Percentiles rank a stretch among this genome's conserved stretches.
Evolutionary conservation across 345 rosid genomes (phyloP).

Genomic region (Litchi chinensis): DNA sequence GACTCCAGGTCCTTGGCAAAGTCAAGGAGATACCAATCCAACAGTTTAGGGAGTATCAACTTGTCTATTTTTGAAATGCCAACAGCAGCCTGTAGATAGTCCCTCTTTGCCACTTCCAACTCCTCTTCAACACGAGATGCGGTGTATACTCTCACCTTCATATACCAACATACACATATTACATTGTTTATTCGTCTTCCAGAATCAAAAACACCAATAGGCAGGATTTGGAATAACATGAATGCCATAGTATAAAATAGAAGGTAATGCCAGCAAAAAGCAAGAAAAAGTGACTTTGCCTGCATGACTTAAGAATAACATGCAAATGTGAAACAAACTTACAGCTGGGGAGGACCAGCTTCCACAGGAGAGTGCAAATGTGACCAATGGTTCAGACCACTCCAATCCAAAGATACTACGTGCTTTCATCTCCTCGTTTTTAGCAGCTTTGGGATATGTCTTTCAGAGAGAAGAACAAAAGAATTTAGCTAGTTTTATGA

Average conservation of each 20-base stretch:
- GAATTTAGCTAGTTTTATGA: slow-evolving; percentile 2
- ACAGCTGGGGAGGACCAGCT: slow-evolving; percentile 97
- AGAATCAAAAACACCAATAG: not conserved
- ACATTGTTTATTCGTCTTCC: not conserved
- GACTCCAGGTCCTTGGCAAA: slow-evolving; percentile 85
- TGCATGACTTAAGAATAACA: not conserved
- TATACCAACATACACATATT: not conserved
- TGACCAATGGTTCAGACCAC: slow-evolving; percentile 89
- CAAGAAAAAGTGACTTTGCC: not conserved
- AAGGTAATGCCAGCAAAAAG: not conserved
- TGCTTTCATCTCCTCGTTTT: slow-evolving; percentile 72
- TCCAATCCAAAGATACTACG: slow-evolving; percentile 67
- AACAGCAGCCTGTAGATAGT: slow-evolving; percentile 79
- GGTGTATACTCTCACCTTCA: slow-evolving; percentile 84
- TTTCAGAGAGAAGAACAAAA: slow-evolving; percentile 20
- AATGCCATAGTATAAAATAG: not conserved
- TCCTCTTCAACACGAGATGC: slow-evolving; percentile 72
- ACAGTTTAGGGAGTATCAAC: slow-evolving; percentile 74
- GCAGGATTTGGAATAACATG: not conserved
- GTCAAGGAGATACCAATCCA: slow-evolving; percentile 92
- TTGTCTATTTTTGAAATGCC: slow-evolving; percentile 70
- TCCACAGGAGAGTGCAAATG: slow-evolving; percentile 88
- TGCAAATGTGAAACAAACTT: slow-evolving; percentile 35
- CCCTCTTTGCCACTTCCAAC: slow-evolving; percentile 75
- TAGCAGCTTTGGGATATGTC: slow-evolving; percentile 73